phyloP scores from a whole-genome alignment of 1,284 basidiomycete genomes.

The Agaricales sp. region DNA sequence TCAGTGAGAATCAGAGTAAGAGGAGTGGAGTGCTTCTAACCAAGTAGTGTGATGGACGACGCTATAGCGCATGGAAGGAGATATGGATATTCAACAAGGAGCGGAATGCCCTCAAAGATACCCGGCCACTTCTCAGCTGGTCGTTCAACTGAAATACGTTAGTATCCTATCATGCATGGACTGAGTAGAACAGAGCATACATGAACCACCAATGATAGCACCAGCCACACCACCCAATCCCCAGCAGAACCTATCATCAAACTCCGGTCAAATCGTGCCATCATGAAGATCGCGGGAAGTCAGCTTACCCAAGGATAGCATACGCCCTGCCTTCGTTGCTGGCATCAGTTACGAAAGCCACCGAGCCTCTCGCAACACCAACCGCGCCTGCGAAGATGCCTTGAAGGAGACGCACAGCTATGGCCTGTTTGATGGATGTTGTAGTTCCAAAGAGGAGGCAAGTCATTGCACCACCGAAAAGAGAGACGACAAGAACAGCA shows the following conservation, averaged over 20 bases:
- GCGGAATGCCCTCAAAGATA: constrained; percentile 49
- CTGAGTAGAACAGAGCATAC: constrained; percentile 31
- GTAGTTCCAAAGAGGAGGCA: constrained; percentile 83
- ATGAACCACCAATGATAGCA: constrained; percentile 79
- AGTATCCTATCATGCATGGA: constrained; percentile 6
- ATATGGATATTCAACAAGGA: constrained; percentile 85
- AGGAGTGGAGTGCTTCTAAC: constrained; percentile 25
- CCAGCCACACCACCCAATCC: constrained; percentile 91
- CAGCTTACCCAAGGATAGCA: constrained; percentile 73
- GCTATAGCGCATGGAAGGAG: constrained; percentile 84
- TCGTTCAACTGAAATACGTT: constrained; percentile 53
- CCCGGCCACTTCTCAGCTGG: constrained; percentile 81
- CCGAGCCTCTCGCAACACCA: constrained; percentile 84
- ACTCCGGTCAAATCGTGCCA: constrained; percentile 5
- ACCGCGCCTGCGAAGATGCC: constrained; percentile 94
- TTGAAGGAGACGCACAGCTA: constrained; percentile 84
- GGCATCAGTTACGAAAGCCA: constrained; percentile 81
- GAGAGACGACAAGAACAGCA: constrained; percentile 75
- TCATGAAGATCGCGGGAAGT: constrained; percentile 2
- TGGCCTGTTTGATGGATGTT: constrained; percentile 72
- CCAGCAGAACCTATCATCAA: constrained; percentile 69
- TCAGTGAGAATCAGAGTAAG: neutral
- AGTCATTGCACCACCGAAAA: constrained; percentile 76
- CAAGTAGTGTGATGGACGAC: constrained; percentile 60
- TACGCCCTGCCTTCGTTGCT: constrained; percentile 93